phyloP scores from a whole-genome alignment of 2,329 filamentous ascomycete genomes.

The Hyphodiscus sp. region DNA sequence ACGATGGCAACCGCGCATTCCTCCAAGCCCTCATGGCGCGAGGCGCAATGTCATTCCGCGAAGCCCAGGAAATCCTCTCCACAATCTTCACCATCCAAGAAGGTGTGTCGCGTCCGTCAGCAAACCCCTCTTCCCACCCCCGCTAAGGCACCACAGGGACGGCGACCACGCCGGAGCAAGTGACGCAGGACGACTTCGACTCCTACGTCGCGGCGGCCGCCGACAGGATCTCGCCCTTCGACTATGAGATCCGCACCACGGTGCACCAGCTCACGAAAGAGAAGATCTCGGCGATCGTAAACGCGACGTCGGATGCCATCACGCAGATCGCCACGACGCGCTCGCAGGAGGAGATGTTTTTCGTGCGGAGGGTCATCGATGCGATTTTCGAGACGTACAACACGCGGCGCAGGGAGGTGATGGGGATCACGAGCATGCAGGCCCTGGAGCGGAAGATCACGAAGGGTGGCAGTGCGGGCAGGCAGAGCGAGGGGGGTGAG shows the following conservation, averaged over 20 bases:
- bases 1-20: conserved; percentile 75
- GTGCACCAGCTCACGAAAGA: conserved; percentile 61
- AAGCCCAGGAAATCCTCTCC: conserved; percentile 69
- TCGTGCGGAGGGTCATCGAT: conserved; percentile 81
- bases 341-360: conserved; percentile 77
- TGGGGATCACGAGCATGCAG: conserved; percentile 75
- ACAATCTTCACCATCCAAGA: conserved; percentile 56
- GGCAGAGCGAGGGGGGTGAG: conserved; percentile 22
- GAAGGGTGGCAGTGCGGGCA: conserved; percentile 35
- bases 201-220: conserved; percentile 66
- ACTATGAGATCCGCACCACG: conserved; percentile 77
- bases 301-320: conserved; percentile 75
- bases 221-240: conserved; percentile 67
- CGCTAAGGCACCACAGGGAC: conserved; percentile 32
- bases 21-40: conserved; percentile 81
- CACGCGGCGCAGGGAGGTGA: conserved; percentile 68
- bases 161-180: conserved; percentile 48
- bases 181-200: conserved; percentile 62
- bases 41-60: conserved; percentile 67
- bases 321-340: conserved; percentile 83
- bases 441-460: conserved; percentile 66
- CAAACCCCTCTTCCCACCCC: background rate
- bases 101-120: conserved; percentile 14
- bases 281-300: conserved; percentile 78
- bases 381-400: conserved; percentile 90